These are phyloP conservation scores for Kwoniella pini DNA, from an alignment of 768 basidiomycete genomes.

Conservation along the genomic window DNA sequence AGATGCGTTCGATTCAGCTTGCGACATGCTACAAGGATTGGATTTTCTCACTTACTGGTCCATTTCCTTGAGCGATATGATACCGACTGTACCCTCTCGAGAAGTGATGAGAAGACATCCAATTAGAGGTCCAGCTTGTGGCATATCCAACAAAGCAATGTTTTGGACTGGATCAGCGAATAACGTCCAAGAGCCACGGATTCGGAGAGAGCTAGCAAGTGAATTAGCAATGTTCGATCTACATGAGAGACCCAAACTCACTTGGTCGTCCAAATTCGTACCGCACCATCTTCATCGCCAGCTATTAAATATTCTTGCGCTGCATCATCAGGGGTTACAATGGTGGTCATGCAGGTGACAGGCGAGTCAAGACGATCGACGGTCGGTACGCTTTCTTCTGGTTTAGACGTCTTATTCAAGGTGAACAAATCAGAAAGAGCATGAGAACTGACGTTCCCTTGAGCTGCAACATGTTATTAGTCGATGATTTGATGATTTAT, in stretches of 20 bases:
- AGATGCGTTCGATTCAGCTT: too few relatives aligned
- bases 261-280: slow-evolving; percentile 48
- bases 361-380: slow-evolving; percentile 35
- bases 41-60: slow-evolving; percentile 65
- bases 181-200: slow-evolving; percentile 70
- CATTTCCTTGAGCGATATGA: slow-evolving; percentile 70
- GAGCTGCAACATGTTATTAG: slow-evolving; percentile 4
- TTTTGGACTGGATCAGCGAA: slow-evolving; percentile 66
- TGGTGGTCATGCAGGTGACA: slow-evolving; percentile 28
- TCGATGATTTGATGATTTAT: not conserved
- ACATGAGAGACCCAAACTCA: slow-evolving; percentile 19
- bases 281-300: slow-evolving; percentile 51
- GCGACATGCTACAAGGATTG: not conserved
- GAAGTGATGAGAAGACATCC: slow-evolving; percentile 74
- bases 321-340: not conserved
- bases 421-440: not conserved
- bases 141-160: slow-evolving; percentile 35
- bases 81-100: slow-evolving; percentile 75
- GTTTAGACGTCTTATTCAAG: not conserved
- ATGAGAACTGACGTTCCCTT: slow-evolving; percentile 25
- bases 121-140: slow-evolving; percentile 60
- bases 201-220: slow-evolving; percentile 56
- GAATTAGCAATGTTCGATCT: slow-evolving; percentile 5
- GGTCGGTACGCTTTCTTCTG: not conserved
- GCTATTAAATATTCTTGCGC: slow-evolving; percentile 30